phyloP scores from a whole-genome alignment of 2,329 filamentous ascomycete species.

The Cladosporium sp. region DNA sequence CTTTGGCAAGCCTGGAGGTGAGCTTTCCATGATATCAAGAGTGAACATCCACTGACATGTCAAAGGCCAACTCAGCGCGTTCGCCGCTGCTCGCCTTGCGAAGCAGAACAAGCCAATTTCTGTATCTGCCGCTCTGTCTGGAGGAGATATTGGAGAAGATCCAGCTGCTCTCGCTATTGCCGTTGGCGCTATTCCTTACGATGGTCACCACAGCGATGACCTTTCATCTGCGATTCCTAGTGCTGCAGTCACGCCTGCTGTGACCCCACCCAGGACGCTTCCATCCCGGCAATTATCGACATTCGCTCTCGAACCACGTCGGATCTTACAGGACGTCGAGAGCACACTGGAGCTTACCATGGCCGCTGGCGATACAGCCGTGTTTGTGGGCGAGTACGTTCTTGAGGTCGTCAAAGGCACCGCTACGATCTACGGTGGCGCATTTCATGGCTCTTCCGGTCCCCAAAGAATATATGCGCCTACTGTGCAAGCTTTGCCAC shows the following conservation, averaged over 20 bases:
- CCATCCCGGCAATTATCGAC: slow-evolving; percentile 21
- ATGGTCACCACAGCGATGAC: slow-evolving; percentile 21
- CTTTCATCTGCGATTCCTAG: slow-evolving; percentile 7
- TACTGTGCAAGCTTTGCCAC: slow-evolving; percentile 68
- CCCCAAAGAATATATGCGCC: slow-evolving; percentile 63
- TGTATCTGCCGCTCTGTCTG: slow-evolving; percentile 5
- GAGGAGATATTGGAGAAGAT: slow-evolving; percentile 2
- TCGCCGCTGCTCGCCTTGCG: slow-evolving; percentile 32
- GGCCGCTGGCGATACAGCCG: slow-evolving; percentile 36
- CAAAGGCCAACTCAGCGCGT: slow-evolving; percentile 34
- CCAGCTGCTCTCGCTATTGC: slow-evolving; percentile 18
- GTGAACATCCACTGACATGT: background rate
- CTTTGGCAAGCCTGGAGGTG: slow-evolving; percentile 29
- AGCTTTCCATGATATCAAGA: background rate
- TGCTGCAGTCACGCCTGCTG: slow-evolving; percentile 12
- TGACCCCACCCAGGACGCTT: slow-evolving; percentile 4
- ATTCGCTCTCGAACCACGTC: slow-evolving; percentile 15
- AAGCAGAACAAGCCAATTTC: slow-evolving; percentile 21
- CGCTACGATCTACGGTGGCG: slow-evolving; percentile 65
- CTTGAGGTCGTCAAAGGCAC: slow-evolving; percentile 63
- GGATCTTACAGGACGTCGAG: slow-evolving; percentile 25
- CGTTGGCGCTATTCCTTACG: slow-evolving; percentile 26
- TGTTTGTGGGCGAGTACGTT: slow-evolving; percentile 65
- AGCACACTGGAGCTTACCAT: slow-evolving; percentile 26
- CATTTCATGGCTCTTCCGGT: slow-evolving; percentile 47